Percentiles rank a stretch among this genome's conserved stretches.
phyloP scores from a whole-genome alignment of 108 stramenopile genomes.

The Skeletonema potamos region DNA sequence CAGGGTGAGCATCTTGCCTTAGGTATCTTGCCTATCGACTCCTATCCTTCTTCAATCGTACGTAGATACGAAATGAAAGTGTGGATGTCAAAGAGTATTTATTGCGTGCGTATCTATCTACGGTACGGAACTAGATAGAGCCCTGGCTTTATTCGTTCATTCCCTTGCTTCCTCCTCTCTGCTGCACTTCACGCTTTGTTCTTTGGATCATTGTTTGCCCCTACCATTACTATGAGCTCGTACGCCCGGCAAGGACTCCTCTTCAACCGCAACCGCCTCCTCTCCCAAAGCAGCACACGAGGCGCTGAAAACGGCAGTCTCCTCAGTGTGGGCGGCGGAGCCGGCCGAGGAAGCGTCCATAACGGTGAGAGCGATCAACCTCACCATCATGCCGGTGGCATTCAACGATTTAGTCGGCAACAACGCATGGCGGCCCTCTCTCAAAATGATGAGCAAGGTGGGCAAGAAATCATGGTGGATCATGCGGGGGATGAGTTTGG shows the following conservation, averaged over 20 bases:
- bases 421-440: not conserved
- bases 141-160: too few relatives aligned
- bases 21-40: too few relatives aligned
- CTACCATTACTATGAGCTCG: not conserved
- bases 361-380: not conserved
- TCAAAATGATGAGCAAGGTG: not conserved
- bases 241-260: not conserved
- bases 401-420: not conserved
- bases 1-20: too few relatives aligned
- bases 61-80: too few relatives aligned
- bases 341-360: not conserved
- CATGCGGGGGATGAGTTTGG: not conserved
- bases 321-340: not conserved
- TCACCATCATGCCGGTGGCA: not conserved
- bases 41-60: too few relatives aligned
- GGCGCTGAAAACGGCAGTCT: not conserved
- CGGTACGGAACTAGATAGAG: too few relatives aligned
- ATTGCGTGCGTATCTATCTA: too few relatives aligned
- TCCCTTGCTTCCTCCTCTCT: too few relatives aligned
- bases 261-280: not conserved
- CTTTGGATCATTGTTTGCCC: not conserved
- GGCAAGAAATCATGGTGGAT: slow-evolving; percentile 1
- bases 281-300: not conserved
- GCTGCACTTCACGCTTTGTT: not conserved
- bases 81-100: too few relatives aligned